Evolutionary conservation across 2,329 filamentous ascomycete species (phyloP).

Genomic region (Grosmannia serpens): DNA sequence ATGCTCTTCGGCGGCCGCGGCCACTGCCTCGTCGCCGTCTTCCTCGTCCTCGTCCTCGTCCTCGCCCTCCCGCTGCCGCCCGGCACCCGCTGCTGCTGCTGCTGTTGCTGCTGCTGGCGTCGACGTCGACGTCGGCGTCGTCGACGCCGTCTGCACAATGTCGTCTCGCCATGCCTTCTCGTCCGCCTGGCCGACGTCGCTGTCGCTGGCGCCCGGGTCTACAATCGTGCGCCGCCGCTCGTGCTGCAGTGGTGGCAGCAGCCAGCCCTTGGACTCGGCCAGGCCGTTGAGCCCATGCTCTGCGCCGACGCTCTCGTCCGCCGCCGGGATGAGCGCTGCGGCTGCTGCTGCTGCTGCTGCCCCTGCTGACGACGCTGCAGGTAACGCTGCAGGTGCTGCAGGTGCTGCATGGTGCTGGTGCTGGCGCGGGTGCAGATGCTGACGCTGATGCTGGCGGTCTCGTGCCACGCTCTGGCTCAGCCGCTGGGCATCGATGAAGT

Average conservation of each 20-base stretch:
- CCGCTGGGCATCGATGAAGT: constrained; percentile 48
- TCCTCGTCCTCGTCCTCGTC: constrained; percentile 24
- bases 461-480: constrained; percentile 17
- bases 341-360: background rate
- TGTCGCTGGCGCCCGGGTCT: constrained; percentile 30
- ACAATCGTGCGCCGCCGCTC: constrained; percentile 17
- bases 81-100: background rate
- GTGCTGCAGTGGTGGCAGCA: constrained; percentile 19
- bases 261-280: constrained; percentile 20
- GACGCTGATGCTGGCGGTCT: constrained; percentile 13
- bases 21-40: background rate
- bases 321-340: background rate
- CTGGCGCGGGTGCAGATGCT: background rate
- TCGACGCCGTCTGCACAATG: constrained; percentile 27
- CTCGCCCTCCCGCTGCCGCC: background rate
- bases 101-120: constrained; percentile 36
- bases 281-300: background rate
- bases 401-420: background rate
- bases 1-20: constrained; percentile 12
- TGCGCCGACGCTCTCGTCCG: background rate
- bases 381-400: background rate
- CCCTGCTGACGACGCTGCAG: background rate
- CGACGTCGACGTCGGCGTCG: constrained; percentile 33
- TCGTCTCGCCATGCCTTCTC: constrained; percentile 42
- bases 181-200: constrained; percentile 40